Percentiles rank a stretch among this genome's conserved stretches.
Evolutionary conservation across 2,329 filamentous ascomycete genomes (phyloP).

Genomic region (Chaetothyriales sp.): DNA sequence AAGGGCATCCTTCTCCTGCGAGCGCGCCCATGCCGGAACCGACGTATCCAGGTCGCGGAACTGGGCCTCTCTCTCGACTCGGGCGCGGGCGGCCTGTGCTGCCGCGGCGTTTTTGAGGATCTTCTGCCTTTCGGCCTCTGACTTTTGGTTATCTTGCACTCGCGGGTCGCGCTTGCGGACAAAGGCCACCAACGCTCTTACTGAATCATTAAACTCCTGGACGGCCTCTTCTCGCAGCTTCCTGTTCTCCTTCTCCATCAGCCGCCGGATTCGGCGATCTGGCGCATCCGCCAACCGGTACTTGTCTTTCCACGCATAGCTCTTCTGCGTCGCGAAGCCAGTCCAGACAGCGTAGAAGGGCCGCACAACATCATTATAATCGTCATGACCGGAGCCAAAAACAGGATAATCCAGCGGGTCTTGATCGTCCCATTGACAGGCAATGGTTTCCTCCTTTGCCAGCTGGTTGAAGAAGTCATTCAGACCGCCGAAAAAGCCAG

Average conservation of each 20-base stretch:
- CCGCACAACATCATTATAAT: slow-evolving; percentile 60
- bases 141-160: slow-evolving; percentile 61
- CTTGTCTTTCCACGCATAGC: slow-evolving; percentile 77
- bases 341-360: slow-evolving; percentile 71
- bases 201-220: slow-evolving; percentile 82
- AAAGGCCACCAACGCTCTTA: slow-evolving; percentile 72
- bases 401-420: slow-evolving; percentile 55
- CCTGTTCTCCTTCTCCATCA: slow-evolving; percentile 94
- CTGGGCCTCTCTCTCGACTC: slow-evolving; percentile 59
- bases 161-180: slow-evolving; percentile 82
- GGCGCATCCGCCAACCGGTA: slow-evolving; percentile 74
- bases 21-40: slow-evolving; percentile 60
- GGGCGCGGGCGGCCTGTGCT: slow-evolving; percentile 68
- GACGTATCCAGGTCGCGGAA: slow-evolving; percentile 35
- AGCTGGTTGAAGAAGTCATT: slow-evolving; percentile 65
- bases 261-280: slow-evolving; percentile 62
- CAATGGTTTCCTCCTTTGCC: slow-evolving; percentile 62
- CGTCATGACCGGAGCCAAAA: slow-evolving; percentile 64
- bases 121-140: slow-evolving; percentile 66
- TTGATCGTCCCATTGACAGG: slow-evolving; percentile 52
- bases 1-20: slow-evolving; percentile 32
- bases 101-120: slow-evolving; percentile 60
- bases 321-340: slow-evolving; percentile 68
- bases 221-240: slow-evolving; percentile 66
- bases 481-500: slow-evolving; percentile 72